These are phyloP conservation scores for Geranium rotundifolium DNA, from an alignment of 345 rosid species.

Conservation along the genomic window DNA sequence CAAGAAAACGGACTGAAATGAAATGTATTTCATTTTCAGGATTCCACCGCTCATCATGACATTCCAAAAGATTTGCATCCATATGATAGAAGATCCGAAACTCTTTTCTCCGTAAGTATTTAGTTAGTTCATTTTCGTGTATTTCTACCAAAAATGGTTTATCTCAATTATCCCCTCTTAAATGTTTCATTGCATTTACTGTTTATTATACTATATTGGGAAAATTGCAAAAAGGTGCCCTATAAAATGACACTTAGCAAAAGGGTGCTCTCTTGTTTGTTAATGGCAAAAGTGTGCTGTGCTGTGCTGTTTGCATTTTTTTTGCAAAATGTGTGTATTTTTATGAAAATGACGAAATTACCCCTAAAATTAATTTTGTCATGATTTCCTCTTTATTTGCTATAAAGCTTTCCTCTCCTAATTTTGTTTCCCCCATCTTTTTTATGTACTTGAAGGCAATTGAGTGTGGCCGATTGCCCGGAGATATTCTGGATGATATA, in stretches of 20 bases:
- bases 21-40: slow-evolving; percentile 21
- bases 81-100: slow-evolving; percentile 83
- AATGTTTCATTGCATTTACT: too few species aligned
- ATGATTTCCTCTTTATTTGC: background rate
- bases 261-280: too few species aligned
- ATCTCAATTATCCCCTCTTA: background rate
- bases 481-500: slow-evolving; percentile 64
- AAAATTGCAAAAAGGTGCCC: too few species aligned
- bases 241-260: too few species aligned
- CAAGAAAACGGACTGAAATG: background rate
- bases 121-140: slow-evolving; percentile 4
- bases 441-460: slow-evolving; percentile 47
- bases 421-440: background rate
- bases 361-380: too few species aligned
- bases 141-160: background rate
- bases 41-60: slow-evolving; percentile 44
- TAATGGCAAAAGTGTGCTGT: too few species aligned
- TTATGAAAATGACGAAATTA: too few species aligned
- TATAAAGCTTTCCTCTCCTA: background rate
- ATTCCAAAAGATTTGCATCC: slow-evolving; percentile 56
- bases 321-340: too few species aligned
- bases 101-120: slow-evolving; percentile 57
- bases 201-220: too few species aligned
- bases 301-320: too few species aligned
- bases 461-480: slow-evolving; percentile 83